A percentile compares a stretch with the other conserved stretches of the same genome.
Evolutionary conservation across 2,329 filamentous ascomycete species (phyloP).

Genomic region (Sporothrix globosa): DNA sequence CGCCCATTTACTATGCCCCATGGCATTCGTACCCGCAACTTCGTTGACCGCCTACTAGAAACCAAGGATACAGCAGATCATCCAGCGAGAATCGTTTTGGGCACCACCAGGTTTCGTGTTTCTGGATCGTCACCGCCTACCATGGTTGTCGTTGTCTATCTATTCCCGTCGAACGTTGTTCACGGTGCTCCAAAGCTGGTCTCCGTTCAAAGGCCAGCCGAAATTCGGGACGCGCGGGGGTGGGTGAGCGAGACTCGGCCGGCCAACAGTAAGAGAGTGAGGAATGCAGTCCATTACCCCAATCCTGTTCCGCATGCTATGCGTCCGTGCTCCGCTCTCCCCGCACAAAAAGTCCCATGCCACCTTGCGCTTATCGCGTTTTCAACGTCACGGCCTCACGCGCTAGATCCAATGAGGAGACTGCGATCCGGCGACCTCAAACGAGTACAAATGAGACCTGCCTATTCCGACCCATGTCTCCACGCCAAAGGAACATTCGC

Average conservation of each 20-base stretch:
- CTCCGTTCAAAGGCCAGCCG: neutral
- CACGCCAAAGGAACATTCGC: neutral
- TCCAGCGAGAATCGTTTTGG: slow-evolving; percentile 10
- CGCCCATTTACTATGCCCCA: neutral
- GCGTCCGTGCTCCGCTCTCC: slow-evolving; percentile 6
- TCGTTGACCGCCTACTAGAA: neutral
- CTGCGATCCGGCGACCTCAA: neutral
- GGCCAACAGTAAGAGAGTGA: neutral
- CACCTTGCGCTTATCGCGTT: neutral
- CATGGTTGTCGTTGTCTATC: neutral
- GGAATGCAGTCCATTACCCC: neutral
- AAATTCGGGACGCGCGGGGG: neutral
- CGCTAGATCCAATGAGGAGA: slow-evolving; percentile 5
- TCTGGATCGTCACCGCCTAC: neutral
- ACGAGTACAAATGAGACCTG: slow-evolving; percentile 4
- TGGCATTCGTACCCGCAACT: neutral
- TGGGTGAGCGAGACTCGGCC: slow-evolving; percentile 6
- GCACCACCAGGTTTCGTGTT: slow-evolving; percentile 9
- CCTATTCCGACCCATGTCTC: slow-evolving; percentile 15
- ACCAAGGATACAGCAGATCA: neutral
- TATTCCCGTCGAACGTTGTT: neutral
- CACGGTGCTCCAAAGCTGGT: neutral
- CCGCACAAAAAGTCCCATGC: neutral
- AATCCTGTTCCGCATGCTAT: neutral
- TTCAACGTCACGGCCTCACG: neutral